phyloP scores from a whole-genome alignment of 179 eudicot species.

The Silene vulgaris region DNA sequence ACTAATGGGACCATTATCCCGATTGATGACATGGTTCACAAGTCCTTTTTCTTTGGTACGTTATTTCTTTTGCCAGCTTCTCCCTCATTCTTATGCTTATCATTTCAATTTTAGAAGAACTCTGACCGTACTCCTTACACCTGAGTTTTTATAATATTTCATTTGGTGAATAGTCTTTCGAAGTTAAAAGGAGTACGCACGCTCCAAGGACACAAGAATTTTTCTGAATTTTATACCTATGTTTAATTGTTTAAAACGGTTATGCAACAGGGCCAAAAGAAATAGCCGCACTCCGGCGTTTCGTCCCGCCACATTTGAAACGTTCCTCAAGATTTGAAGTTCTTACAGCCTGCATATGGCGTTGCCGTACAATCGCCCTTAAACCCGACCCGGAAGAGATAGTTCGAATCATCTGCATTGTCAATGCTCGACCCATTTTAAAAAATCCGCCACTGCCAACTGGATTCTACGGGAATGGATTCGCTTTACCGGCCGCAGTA shows the following conservation, averaged over 20 bases:
- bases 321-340: conserved; percentile 30
- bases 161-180: too few species aligned
- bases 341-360: conserved; percentile 39
- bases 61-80: too few species aligned
- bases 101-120: too few species aligned
- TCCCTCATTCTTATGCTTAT: too few species aligned
- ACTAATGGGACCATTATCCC: conserved; percentile 28
- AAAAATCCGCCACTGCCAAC: conserved; percentile 24
- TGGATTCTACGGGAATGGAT: conserved; percentile 43
- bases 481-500: conserved; percentile 27
- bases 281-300: conserved; percentile 25
- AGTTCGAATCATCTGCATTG: conserved; percentile 26
- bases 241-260: neutral
- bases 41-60: conserved; percentile 38
- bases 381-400: conserved; percentile 28
- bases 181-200: too few species aligned
- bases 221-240: too few species aligned
- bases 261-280: conserved; percentile 18
- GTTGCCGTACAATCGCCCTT: conserved; percentile 35
- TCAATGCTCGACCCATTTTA: conserved; percentile 19
- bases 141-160: too few species aligned
- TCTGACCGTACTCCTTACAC: too few species aligned
- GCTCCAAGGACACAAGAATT: too few species aligned
- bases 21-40: conserved; percentile 32
- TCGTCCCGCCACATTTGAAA: conserved; percentile 27